Conservation (phyloP, 2,329 filamentous ascomycete genomes). For the Fusarium redolens region DNA sequence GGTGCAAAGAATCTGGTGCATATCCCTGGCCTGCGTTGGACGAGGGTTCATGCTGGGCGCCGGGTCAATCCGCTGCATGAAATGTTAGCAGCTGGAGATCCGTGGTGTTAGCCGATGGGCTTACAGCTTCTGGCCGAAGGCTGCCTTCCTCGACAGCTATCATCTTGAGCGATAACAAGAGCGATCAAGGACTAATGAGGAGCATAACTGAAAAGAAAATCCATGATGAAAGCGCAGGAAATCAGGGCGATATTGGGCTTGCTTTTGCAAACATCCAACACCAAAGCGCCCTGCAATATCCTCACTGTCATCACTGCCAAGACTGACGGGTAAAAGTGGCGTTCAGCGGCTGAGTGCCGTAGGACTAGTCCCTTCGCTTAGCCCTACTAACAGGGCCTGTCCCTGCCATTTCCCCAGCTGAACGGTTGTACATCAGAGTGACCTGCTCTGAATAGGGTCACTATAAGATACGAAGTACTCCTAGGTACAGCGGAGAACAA, state of each 20-base stretch:
- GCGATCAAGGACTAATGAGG: neutral
- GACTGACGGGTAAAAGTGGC: rapidly evolving
- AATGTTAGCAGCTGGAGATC: too few species aligned
- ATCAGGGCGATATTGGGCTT: rapidly evolving
- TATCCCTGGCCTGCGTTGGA: too few species aligned
- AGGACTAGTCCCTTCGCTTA: neutral
- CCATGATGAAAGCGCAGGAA: neutral
- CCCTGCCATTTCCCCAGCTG: neutral
- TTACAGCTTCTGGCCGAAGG: too few species aligned
- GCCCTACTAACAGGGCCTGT: neutral
- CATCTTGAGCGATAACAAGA: too few species aligned
- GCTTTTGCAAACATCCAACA: rapidly evolving
- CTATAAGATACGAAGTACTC: neutral
- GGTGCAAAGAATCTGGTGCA: too few species aligned
- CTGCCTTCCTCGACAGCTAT: too few species aligned
- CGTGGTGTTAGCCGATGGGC: too few species aligned
- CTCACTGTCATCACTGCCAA: rapidly evolving
- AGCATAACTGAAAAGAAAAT: rapidly evolving
- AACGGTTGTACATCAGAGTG: rapidly evolving
- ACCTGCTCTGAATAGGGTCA: neutral
- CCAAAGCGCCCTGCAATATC: rapidly evolving
- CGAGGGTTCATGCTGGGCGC: too few species aligned
- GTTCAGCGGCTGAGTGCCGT: neutral
- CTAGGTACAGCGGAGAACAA: rapidly evolving
- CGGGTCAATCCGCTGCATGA: too few species aligned